Base-by-base conservation (phyloP, 2,329 filamentous ascomycete genomes). In the Ilyonectria mors-panacis region DNA sequence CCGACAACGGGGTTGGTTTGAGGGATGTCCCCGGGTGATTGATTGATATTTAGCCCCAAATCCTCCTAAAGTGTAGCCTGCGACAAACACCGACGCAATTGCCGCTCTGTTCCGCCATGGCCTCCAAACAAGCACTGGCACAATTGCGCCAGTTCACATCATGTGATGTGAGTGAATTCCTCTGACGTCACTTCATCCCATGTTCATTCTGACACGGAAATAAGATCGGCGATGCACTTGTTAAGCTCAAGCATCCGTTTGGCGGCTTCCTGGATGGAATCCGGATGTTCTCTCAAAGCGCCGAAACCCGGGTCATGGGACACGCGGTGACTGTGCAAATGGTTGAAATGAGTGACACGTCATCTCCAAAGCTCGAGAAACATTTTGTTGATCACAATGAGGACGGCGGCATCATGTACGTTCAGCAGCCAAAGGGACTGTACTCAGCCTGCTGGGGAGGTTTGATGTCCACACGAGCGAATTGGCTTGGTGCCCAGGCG, bases 311-410 rank as follows among this genome's bases (percentile, higher is more conserved):
- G 7, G 68, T 76, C 21, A 67, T 71, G 33, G 77, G 77, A 12
- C 77, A 76, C 9, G 76, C 75, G 8, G 56, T 78, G 13, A 79
- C 77, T 0, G 74, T 79, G 17, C 69, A 76, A 30, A 78, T 78
- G 75, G 77, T 78, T 2, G 60, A 66, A 56, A 59, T 62, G n/a
- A 74, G 71, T 56, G 70, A 79, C 37, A 67, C 37, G 3, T 58
- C 71, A 3, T 66, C 75, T 2, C 77, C 77, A 2, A 73, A 68
- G 45, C 72, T 73, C n/a, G 64, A 72, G 3, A 70, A 61, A 61
- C 77, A 78, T 28, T 78, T 78, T 53, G 76, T 72, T 5, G 77
- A 78, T 64, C 70, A 71, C 63, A 77, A 77, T n/a, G 54, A 59
- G 10, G 35, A 65, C 2, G 61, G 63, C 0, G 65, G 70, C 12